Evolutionary conservation across 1,139 yeast genomes (phyloP).

Genomic region (Candida sp.): DNA sequence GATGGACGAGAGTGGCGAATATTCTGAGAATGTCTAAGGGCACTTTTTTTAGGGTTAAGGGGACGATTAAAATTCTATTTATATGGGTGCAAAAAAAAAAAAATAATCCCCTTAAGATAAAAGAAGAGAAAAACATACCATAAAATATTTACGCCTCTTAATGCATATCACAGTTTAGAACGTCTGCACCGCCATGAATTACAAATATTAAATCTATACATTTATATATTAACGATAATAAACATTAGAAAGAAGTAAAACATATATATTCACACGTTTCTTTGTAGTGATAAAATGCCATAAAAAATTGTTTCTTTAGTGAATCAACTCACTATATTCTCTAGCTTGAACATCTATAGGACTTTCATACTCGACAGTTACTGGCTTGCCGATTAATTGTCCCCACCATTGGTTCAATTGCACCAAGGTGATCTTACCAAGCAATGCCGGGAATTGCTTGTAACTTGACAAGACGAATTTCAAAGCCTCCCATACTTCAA

Average conservation of each 20-base stretch:
- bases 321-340: constrained; percentile 14
- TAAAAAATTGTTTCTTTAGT: constrained; percentile 4
- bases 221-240: background rate
- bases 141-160: background rate
- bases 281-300: background rate
- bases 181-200: too few relatives aligned
- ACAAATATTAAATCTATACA: background rate
- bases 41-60: background rate
- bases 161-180: constrained; percentile 3
- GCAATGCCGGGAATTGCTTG: constrained; percentile 65
- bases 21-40: background rate
- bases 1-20: background rate
- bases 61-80: background rate
- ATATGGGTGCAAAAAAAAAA: constrained; percentile 3
- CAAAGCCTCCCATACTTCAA: constrained; percentile 65
- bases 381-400: constrained; percentile 60
- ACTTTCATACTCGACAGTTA: constrained; percentile 15
- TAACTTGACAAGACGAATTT: constrained; percentile 72
- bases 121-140: constrained; percentile 2
- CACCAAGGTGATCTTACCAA: constrained; percentile 54
- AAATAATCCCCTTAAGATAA: background rate
- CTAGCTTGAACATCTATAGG: constrained; percentile 14
- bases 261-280: too few relatives aligned
- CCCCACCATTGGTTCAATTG: constrained; percentile 71
- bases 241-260: too few relatives aligned